Percentiles rank a stretch among this genome's conserved stretches.
phyloP scores from a whole-genome alignment of 495 filamentous ascomycete species.

The Neurospora sp. region DNA sequence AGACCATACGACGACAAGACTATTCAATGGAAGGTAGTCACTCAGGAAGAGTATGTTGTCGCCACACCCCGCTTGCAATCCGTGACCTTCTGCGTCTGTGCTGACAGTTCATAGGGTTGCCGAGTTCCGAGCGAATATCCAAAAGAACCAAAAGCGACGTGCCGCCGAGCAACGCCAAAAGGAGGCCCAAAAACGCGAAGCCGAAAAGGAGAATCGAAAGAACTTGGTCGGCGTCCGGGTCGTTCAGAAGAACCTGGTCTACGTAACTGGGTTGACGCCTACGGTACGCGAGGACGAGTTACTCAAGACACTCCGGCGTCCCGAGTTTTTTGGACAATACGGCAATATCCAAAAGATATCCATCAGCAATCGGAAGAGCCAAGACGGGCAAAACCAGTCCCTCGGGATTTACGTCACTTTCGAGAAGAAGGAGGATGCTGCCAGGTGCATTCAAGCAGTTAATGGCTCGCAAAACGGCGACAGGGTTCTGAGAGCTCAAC shows the following conservation, averaged over 20 bases:
- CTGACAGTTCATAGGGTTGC: constrained; percentile 35
- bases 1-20: constrained; percentile 91
- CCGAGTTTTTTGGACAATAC: constrained; percentile 95
- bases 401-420: constrained; percentile 98
- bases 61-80: not conserved
- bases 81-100: not conserved
- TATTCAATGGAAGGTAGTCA: constrained; percentile 90
- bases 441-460: constrained; percentile 78
- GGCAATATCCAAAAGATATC: constrained; percentile 98
- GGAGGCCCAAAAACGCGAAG: constrained; percentile 90
- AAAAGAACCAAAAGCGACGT: constrained; percentile 83
- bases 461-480: constrained; percentile 89
- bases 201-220: constrained; percentile 87
- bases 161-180: constrained; percentile 78
- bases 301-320: constrained; percentile 72
- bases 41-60: constrained; percentile 73
- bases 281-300: constrained; percentile 85
- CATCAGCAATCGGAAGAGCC: constrained; percentile 85
- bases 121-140: constrained; percentile 73
- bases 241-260: constrained; percentile 96
- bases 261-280: constrained; percentile 89
- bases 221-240: constrained; percentile 91
- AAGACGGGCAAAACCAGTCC: constrained; percentile 58
- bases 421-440: constrained; percentile 75
- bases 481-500: constrained; percentile 76